Percentiles rank a stretch among this genome's conserved stretches.
Conservation (phyloP, 1,284 basidiomycete genomes). For the Heterobasidion occidentale region DNA sequence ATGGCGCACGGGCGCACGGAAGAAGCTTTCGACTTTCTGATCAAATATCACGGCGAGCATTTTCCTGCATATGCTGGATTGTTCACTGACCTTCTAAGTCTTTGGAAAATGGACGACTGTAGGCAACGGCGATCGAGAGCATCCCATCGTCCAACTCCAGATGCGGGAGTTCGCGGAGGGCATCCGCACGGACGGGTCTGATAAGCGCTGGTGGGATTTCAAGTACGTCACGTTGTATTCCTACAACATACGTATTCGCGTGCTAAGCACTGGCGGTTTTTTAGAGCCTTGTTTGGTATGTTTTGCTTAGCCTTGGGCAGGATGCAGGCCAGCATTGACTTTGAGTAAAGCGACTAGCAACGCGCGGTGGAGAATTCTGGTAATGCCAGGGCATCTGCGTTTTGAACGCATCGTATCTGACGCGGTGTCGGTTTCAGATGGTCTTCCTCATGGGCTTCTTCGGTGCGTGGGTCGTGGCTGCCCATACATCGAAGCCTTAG, state of each 20-base stretch:
- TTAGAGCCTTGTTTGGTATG: slow-evolving; percentile 2
- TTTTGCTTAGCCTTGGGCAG: not conserved
- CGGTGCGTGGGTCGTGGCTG: slow-evolving; percentile 1
- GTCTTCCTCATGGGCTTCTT: slow-evolving; percentile 21
- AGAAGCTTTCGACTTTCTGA: slow-evolving; percentile 17
- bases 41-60: slow-evolving; percentile 17
- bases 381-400: not conserved
- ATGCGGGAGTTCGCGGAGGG: slow-evolving; percentile 35
- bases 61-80: not conserved
- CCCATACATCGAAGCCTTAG: not conserved
- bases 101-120: not conserved
- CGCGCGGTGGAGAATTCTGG: slow-evolving; percentile 3
- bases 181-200: slow-evolving; percentile 31
- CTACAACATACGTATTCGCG: slow-evolving; percentile 1
- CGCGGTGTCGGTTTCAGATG: slow-evolving; percentile 7
- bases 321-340: not conserved
- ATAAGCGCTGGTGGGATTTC: slow-evolving; percentile 40
- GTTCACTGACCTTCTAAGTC: not conserved
- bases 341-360: not conserved
- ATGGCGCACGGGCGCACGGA: slow-evolving; percentile 18
- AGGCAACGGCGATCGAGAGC: slow-evolving; percentile 15
- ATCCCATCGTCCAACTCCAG: slow-evolving; percentile 27
- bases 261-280: not conserved
- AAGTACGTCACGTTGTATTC: slow-evolving; percentile 9
- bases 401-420: not conserved